Evolutionary conservation across 2,329 filamentous ascomycete species (phyloP).

Genomic region (Anisogramma anomala): DNA sequence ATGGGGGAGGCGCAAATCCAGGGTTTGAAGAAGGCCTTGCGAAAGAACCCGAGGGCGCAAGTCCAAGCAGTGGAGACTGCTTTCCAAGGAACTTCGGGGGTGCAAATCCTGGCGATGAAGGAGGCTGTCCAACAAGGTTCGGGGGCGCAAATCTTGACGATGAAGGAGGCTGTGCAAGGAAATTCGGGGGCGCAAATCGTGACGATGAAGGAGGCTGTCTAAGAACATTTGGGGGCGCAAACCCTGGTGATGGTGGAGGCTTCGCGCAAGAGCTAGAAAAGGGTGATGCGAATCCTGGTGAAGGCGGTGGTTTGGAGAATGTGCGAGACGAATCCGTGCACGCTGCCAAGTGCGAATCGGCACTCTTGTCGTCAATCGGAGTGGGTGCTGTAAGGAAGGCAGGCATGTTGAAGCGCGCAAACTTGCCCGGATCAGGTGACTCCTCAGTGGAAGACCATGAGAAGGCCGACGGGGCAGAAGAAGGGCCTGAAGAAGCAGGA

Average conservation of each 20-base stretch:
- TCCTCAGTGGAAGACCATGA: slow-evolving; percentile 45
- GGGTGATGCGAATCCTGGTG: slow-evolving; percentile 18
- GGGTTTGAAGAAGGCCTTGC: too few relatives aligned
- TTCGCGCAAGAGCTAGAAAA: slow-evolving; percentile 11
- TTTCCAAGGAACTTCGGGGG: slow-evolving; percentile 13
- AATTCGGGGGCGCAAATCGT: slow-evolving; percentile 15
- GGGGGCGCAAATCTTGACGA: too few relatives aligned
- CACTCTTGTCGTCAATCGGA: slow-evolving; percentile 25
- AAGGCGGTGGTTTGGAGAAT: slow-evolving; percentile 18
- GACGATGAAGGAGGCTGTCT: slow-evolving; percentile 19
- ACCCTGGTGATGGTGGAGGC: slow-evolving; percentile 20
- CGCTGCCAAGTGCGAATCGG: slow-evolving; percentile 19
- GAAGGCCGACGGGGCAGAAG: slow-evolving; percentile 53
- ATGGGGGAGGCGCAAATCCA: too few relatives aligned
- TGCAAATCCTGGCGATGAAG: slow-evolving; percentile 20
- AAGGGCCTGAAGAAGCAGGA: slow-evolving; percentile 48
- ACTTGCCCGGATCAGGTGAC: slow-evolving; percentile 28
- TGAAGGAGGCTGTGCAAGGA: slow-evolving; percentile 25
- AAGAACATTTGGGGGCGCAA: slow-evolving; percentile 14
- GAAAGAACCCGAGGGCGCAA: slow-evolving; percentile 14
- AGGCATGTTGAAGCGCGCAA: slow-evolving; percentile 30
- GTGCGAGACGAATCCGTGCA: slow-evolving; percentile 5
- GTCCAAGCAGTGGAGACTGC: slow-evolving; percentile 19
- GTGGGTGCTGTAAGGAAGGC: slow-evolving; percentile 24
- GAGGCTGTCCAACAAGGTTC: slow-evolving; percentile 14